A percentile compares a stretch with the other conserved stretches of the same genome.
Conservation (phyloP, 2,329 filamentous ascomycete genomes). For the Alternaria infectoria region DNA sequence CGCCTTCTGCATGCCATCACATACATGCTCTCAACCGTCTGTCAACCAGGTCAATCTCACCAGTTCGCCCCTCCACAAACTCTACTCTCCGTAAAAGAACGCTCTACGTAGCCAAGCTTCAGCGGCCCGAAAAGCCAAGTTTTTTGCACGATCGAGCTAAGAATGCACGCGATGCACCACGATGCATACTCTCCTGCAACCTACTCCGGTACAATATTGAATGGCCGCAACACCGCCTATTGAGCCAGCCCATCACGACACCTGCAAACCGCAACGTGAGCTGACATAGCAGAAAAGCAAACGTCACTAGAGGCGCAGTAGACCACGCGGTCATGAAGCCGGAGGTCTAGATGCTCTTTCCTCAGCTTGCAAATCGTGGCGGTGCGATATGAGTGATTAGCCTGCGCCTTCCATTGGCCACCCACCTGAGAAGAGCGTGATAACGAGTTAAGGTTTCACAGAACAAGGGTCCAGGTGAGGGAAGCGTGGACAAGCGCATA, state of each 20-base stretch:
- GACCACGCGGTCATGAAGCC: neutral
- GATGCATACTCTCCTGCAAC: neutral
- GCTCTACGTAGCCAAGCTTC: neutral
- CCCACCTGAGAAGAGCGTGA: neutral
- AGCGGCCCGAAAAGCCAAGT: neutral
- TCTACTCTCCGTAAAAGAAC: neutral
- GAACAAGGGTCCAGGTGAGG: neutral
- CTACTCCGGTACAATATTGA: neutral
- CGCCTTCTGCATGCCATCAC: neutral
- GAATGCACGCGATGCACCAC: neutral
- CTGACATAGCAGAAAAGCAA: neutral
- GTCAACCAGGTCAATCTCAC: neutral
- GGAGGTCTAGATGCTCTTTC: neutral
- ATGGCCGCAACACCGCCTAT: neutral
- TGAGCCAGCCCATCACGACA: neutral
- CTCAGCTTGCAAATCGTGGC: neutral
- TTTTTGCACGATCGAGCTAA: neutral
- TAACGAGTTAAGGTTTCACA: neutral
- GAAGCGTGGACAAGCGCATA: neutral
- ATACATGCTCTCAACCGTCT: neutral
- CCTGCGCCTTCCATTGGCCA: neutral
- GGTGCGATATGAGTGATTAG: neutral
- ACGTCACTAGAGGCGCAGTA: neutral
- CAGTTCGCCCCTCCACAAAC: neutral
- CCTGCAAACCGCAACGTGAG: neutral